Evolutionary conservation across 768 basidiomycete genomes (phyloP), one percentile per base, ranked within the genome.

Genomic region (Steccherinum ochraceum): DNA sequence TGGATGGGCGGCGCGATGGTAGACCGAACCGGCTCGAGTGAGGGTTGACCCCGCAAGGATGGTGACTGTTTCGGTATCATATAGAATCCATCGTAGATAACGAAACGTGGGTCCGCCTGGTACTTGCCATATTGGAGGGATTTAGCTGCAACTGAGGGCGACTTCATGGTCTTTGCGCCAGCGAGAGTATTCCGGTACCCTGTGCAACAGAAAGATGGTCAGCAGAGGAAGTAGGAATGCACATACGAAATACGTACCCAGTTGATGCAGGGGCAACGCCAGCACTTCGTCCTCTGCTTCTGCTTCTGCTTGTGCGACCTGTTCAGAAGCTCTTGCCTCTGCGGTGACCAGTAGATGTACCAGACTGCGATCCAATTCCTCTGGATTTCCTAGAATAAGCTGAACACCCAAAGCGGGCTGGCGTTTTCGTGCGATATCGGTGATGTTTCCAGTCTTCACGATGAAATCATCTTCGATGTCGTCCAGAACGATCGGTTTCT

Each of bases 1-100:
- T 52, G 23, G 30, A 52, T 24, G 4, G 51, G 47, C 23, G 51
- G 49, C 5, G 51, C 51, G 4, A 46, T 46, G 45, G 45, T n/a
- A n/a, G n/a, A n/a, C n/a, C n/a, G n/a, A n/a, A n/a, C n/a, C n/a
- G n/a, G n/a, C n/a, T n/a, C n/a, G n/a, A n/a, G n/a, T n/a, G 7
- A 35, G 30, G 16, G 30, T 35, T 7, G 16, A 7, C 30, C 7
- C 30, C 30, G 30, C 30, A 35, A 16, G 30, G 16, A 7, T 16
- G 30, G 7, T 7, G 30, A 7, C 30, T 35, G 7, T 16, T 35
- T 7, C 7, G 30, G 30, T 35, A 35, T 35, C 30, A 35, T 16
- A 35, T 7, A 35, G 16, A 7, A 35, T 7, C 30, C 30, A 16
- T 35, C 30, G 30, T 16, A 35, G 30, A 35, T 35, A 7, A 16